A percentile compares a stretch with the other conserved stretches of the same genome.
Conservation (phyloP, 176 grass and related monocot species). For the Aegilops sharonensis region DNA sequence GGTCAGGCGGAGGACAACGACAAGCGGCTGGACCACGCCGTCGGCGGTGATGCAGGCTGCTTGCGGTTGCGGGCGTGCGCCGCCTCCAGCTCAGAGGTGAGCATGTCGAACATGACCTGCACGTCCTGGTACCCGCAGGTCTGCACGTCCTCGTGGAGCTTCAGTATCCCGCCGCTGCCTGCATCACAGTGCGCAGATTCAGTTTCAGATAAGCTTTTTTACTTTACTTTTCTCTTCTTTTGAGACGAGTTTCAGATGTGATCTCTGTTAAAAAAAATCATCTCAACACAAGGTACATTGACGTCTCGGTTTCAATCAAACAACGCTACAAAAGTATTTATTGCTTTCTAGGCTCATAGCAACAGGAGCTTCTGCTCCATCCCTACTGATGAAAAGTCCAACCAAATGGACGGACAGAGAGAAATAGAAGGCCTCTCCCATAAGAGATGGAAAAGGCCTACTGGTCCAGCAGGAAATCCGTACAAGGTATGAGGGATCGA, state of each 20-base stretch:
- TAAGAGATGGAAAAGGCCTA: slow-evolving; percentile 8
- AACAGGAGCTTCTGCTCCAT: slow-evolving; percentile 4
- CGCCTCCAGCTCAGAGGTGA: slow-evolving; percentile 66
- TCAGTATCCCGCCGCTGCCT: slow-evolving; percentile 68
- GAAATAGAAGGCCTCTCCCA: background rate
- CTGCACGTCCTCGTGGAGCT: slow-evolving; percentile 77
- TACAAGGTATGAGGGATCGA: background rate
- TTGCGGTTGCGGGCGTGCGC: slow-evolving; percentile 26
- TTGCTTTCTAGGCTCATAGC: background rate
- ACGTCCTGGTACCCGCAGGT: slow-evolving; percentile 85
- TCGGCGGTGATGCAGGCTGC: background rate
- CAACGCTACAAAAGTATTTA: background rate
- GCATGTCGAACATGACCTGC: slow-evolving; percentile 90
- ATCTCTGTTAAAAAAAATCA: background rate
- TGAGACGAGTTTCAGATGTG: background rate
- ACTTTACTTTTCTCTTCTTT: background rate
- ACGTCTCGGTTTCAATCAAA: background rate
- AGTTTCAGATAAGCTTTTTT: background rate
- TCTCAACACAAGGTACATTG: background rate
- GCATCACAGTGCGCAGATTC: background rate
- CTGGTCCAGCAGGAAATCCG: background rate
- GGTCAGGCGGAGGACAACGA: background rate
- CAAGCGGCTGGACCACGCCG: background rate
- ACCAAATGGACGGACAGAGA: background rate
- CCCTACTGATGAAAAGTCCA: background rate